Evolutionary conservation across 2,329 filamentous ascomycete species (phyloP).

Genomic region (Aspergillus niger): DNA sequence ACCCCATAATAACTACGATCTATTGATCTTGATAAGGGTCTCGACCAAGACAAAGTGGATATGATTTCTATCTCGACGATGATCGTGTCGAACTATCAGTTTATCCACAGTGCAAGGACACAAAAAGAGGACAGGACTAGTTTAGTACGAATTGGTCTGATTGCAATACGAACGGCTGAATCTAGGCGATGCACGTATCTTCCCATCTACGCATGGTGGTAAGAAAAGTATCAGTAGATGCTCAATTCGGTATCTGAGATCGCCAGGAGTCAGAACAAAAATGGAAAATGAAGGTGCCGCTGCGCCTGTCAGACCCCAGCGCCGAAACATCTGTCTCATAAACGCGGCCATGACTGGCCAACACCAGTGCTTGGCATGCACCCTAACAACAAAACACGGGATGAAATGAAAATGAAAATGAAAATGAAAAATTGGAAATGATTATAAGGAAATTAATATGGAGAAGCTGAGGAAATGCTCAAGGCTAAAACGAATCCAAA

Average conservation of each 20-base stretch:
- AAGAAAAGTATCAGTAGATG: background rate
- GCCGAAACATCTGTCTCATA: constrained; percentile 17
- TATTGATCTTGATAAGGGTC: too few relatives aligned
- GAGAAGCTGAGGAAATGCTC: constrained; percentile 11
- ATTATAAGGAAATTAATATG: constrained; percentile 16
- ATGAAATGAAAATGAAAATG: constrained; percentile 7
- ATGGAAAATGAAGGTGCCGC: constrained; percentile 4
- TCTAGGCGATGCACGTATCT: too few relatives aligned
- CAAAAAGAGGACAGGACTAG: background rate
- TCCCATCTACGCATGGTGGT: background rate
- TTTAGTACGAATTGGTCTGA: too few relatives aligned
- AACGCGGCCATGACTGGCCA: constrained; percentile 10
- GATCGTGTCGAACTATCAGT: background rate
- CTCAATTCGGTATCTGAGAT: constrained; percentile 16
- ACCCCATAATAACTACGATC: too few relatives aligned
- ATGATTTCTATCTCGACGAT: too few relatives aligned
- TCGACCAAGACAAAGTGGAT: too few relatives aligned
- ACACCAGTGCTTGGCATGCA: constrained; percentile 9
- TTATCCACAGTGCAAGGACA: background rate
- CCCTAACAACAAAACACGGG: background rate
- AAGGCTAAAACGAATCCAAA: background rate
- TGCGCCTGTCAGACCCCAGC: constrained; percentile 3
- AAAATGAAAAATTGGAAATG: background rate
- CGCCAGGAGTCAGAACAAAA: constrained; percentile 24
- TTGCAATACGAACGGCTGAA: too few relatives aligned